Conservation (phyloP, 192 early-diverging fungal genomes). For the Podila minutissima region DNA sequence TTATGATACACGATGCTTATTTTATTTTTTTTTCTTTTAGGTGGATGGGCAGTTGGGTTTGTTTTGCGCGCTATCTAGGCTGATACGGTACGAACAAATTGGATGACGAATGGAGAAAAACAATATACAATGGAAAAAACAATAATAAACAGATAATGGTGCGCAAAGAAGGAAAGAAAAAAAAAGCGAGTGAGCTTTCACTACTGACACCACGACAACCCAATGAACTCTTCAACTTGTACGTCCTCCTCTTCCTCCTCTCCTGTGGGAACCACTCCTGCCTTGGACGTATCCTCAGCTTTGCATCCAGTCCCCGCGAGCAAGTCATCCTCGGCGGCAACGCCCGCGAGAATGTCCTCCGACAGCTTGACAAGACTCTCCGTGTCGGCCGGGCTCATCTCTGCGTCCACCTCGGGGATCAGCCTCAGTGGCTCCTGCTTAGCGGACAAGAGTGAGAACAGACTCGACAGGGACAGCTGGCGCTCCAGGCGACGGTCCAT, state of each 20-base stretch:
- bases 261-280: no score
- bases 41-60: no score
- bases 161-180: neutral
- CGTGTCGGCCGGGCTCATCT: neutral
- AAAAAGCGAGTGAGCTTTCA: neutral
- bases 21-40: no score
- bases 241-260: neutral
- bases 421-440: neutral
- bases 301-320: neutral
- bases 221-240: neutral
- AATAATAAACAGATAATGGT: neutral
- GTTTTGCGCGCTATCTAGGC: no score
- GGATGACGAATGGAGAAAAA: no score
- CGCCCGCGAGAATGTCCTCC: no score
- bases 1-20: no score
- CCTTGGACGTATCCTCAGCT: neutral
- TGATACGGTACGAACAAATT: no score
- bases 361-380: neutral
- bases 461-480: neutral
- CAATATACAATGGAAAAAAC: no score
- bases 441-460: neutral
- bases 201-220: neutral
- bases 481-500: constrained; percentile 6
- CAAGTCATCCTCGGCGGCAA: neutral
- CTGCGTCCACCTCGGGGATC: neutral